Percentiles rank a stretch among this genome's conserved stretches.
phyloP scores from a whole-genome alignment of 495 filamentous ascomycete genomes.

The Chaetomium cochliodes region DNA sequence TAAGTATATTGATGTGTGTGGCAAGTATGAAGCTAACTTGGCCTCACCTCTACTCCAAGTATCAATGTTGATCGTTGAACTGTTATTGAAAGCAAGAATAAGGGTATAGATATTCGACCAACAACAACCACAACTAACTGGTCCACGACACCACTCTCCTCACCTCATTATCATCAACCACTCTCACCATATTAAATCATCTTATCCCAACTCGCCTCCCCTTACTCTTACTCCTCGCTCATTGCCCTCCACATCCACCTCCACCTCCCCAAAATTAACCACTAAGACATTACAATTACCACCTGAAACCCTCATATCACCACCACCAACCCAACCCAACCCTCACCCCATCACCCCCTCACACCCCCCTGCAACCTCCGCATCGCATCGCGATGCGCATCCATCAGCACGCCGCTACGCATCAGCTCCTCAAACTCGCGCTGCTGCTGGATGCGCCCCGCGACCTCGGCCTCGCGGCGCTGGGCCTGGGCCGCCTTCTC shows the following conservation, averaged over 20 bases:
- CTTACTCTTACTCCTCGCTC: not conserved
- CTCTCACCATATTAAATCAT: not conserved
- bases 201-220: not conserved
- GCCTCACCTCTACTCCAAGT: too few species aligned
- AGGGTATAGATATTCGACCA: not conserved
- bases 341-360: not conserved
- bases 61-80: too few species aligned
- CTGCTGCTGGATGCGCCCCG: conserved; percentile 48
- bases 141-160: not conserved
- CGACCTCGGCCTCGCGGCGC: conserved; percentile 44
- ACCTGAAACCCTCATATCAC: too few species aligned
- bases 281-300: not conserved
- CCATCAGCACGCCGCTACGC: conserved; percentile 71
- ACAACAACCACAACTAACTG: not conserved
- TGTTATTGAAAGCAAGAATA: not conserved
- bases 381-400: conserved; percentile 78
- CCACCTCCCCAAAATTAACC: not conserved
- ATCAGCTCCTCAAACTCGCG: conserved; percentile 69
- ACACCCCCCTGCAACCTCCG: conserved; percentile 76
- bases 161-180: not conserved
- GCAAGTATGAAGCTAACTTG: too few species aligned
- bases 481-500: conserved; percentile 51
- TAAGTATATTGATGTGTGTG: too few species aligned
- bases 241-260: not conserved
- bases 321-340: not conserved